These are phyloP conservation scores for Trapa bicornis DNA, from an alignment of 345 rosid species.

Conservation along the genomic window DNA sequence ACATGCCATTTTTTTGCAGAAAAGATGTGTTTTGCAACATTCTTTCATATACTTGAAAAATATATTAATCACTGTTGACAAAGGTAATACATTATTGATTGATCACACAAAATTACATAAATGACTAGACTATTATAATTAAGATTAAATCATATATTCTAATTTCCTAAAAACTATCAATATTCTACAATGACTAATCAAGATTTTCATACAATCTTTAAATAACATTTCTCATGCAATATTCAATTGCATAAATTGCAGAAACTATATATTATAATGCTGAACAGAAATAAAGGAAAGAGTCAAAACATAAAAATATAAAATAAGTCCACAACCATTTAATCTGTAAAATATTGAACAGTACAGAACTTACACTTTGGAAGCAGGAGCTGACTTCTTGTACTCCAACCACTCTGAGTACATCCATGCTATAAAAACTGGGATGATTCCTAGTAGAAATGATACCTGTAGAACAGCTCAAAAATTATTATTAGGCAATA, in stretches of 20 bases:
- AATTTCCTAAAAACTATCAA: no score
- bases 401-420: conserved; percentile 74
- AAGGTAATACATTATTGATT: no score
- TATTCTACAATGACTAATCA: not conserved
- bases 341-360: not conserved
- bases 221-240: not conserved
- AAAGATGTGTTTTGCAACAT: not conserved
- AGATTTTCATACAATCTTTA: not conserved
- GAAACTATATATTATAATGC: not conserved
- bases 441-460: conserved; percentile 71
- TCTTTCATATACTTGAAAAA: not conserved
- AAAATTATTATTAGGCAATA: conserved; percentile 7
- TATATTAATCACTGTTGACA: not conserved
- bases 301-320: not conserved
- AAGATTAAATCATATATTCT: no score
- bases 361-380: conserved; percentile 61
- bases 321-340: no score
- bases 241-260: not conserved
- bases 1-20: not conserved
- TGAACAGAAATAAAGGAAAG: not conserved
- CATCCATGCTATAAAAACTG: conserved; percentile 75
- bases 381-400: conserved; percentile 39
- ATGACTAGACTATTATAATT: no score
- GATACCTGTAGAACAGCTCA: conserved; percentile 50
- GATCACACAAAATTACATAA: no score